Base-by-base conservation (phyloP, 2,329 filamentous ascomycete genomes). In the Microdochium bolleyi region DNA sequence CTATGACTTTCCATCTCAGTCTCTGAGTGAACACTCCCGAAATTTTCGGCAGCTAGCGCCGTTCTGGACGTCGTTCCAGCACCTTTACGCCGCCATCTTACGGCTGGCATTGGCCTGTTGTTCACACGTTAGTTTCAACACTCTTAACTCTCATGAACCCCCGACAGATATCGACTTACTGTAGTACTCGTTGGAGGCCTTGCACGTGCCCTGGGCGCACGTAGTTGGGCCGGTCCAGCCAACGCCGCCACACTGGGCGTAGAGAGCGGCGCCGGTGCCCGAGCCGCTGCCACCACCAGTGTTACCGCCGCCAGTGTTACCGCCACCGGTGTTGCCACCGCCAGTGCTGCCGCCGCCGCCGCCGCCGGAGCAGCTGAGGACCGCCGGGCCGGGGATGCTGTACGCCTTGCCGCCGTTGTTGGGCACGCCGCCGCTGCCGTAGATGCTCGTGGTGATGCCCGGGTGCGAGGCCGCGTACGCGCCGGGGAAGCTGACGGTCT, bases 401-500 rank as follows among this genome's bases (percentile, higher is more conserved):
- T 71, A 71, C 9, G 60, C 11, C 21, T 63, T 58, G 11, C 66
- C 66, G 49, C 62, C 62, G 54, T 62, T 64, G 55, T 60, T 63
- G 3, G 67, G 61, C 46, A 58, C 57, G 38, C 67, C 67, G 27
- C 49, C 54, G 52, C 41, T 57, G 51, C 64, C 64, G 55, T 71
- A 69, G 54, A 71, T 70, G 56, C 50, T 62, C 49, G 70, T 25
- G 4, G 61, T 52, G 49, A 71, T 67, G 41, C 67, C 67, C 1
- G 68, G 64, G 54, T 71, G 59, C 51, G 51, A 63, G n/a, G 61
- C 54, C 21, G 57, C 56, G 60, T 71, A 71, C 2, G 64, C 64
- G 5, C 67, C 68, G 3, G 68, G 68, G 60, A 71, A 70, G 52
- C 59, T 62, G 49, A 69, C 66, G 8, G 59, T 57, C 57, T 60